These are phyloP conservation scores for Hypomontagnella submonticulosa DNA, from an alignment of 495 filamentous ascomycete genomes.

Conservation along the genomic window DNA sequence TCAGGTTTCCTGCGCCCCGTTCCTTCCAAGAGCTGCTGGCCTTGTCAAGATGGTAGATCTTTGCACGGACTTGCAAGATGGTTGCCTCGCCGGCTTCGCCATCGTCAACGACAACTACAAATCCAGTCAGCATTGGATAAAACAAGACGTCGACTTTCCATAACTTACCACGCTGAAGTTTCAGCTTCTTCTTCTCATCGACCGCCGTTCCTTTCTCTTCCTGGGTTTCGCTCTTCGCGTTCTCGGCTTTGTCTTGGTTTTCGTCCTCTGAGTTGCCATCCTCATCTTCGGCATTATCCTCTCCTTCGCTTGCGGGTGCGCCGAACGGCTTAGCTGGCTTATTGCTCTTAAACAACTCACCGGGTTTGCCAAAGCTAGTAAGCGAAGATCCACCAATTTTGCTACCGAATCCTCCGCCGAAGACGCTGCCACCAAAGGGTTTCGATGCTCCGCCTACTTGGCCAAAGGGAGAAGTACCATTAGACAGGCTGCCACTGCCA, in stretches of 20 bases:
- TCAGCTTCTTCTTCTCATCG: conserved; percentile 72
- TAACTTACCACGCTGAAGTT: conserved; percentile 72
- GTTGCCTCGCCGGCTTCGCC: conserved; percentile 83
- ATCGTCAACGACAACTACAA: conserved; percentile 61
- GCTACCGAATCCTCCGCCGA: conserved; percentile 54
- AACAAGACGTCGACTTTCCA: not conserved
- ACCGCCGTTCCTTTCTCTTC: conserved; percentile 57
- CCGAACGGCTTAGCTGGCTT: conserved; percentile 78
- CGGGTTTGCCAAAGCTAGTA: conserved; percentile 75
- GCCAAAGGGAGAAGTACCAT: conserved; percentile 41
- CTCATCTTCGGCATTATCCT: conserved; percentile 63
- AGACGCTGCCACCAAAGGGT: conserved; percentile 48
- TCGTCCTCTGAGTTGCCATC: conserved; percentile 54
- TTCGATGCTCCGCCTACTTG: conserved; percentile 30
- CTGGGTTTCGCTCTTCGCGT: conserved; percentile 53
- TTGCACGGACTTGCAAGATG: conserved; percentile 72
- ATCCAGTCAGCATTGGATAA: conserved; percentile 41
- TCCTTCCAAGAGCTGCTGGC: conserved; percentile 78
- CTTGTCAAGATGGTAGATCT: conserved; percentile 79
- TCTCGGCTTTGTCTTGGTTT: conserved; percentile 57
- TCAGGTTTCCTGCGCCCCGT: conserved; percentile 82
- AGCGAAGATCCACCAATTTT: conserved; percentile 62
- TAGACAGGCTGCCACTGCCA: conserved; percentile 33
- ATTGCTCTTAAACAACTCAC: conserved; percentile 63
- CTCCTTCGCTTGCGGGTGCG: conserved; percentile 71